Evolutionary conservation across 163 green algal species (phyloP).

Genomic region (Coccomyxa subellipsoidea): DNA sequence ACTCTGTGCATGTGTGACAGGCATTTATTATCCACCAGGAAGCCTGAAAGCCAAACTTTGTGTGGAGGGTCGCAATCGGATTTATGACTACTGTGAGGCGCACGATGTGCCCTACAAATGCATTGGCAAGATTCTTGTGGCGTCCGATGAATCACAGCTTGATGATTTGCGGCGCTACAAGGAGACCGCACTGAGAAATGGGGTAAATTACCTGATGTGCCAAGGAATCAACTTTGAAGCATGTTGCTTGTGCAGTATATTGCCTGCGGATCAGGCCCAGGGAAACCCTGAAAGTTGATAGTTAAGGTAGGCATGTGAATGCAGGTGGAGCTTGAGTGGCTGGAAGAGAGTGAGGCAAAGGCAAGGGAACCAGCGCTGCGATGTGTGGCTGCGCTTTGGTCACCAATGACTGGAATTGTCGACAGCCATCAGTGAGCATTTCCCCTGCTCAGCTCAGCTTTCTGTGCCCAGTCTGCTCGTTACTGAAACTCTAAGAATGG

Average conservation of each 20-base stretch:
- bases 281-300: background rate
- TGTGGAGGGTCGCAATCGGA: conserved; percentile 50
- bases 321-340: conserved; percentile 35
- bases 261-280: too few relatives aligned
- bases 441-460: background rate
- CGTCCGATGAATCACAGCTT: conserved; percentile 34
- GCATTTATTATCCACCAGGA: conserved; percentile 68
- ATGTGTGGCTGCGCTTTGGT: conserved; percentile 52
- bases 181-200: background rate
- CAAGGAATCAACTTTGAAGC: too few relatives aligned
- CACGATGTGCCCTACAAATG: conserved; percentile 36
- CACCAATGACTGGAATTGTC: conserved; percentile 59
- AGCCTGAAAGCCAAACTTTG: conserved; percentile 70
- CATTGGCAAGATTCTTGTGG: conserved; percentile 68
- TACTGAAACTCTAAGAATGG: background rate
- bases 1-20: conserved; percentile 14
- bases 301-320: background rate
- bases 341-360: conserved; percentile 23
- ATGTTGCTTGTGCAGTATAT: too few relatives aligned
- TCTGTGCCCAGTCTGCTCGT: background rate
- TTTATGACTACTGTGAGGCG: conserved; percentile 46
- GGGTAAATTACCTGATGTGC: background rate
- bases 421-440: conserved; percentile 49
- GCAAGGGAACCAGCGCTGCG: conserved; percentile 54
- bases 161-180: background rate